phyloP scores from a whole-genome alignment of 257 asterid species.

The Solanum dulcamara region DNA sequence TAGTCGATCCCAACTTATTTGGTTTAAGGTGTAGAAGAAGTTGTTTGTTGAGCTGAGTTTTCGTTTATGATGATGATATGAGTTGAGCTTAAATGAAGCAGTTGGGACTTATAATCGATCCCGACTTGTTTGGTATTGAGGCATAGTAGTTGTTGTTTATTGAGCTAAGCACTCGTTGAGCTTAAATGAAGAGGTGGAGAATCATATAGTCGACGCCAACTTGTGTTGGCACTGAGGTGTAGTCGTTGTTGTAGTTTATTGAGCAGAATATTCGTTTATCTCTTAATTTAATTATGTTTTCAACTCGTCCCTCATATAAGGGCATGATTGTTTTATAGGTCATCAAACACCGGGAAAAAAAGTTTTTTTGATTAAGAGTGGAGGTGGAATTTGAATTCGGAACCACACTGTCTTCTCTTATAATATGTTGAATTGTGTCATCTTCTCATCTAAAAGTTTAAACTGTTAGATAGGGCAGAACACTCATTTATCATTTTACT shows the following conservation, averaged over 20 bases:
- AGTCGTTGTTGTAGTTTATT: background rate
- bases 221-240: background rate
- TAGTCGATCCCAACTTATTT: too few species aligned
- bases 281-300: background rate
- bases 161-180: background rate
- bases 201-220: background rate
- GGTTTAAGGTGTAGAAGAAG: background rate
- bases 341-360: background rate
- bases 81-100: background rate
- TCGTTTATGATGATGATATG: too few species aligned
- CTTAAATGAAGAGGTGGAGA: background rate
- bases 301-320: background rate
- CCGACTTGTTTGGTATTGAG: background rate
- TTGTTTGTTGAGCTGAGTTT: background rate
- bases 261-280: background rate
- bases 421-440: background rate
- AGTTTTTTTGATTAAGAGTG: background rate
- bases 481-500: background rate
- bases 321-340: background rate
- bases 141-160: background rate
- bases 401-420: background rate
- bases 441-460: background rate
- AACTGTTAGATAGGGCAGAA: background rate
- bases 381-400: background rate
- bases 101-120: background rate